Evolutionary conservation across 352 stramenopile species (phyloP).

Genomic region (Pythium insidiosum): DNA sequence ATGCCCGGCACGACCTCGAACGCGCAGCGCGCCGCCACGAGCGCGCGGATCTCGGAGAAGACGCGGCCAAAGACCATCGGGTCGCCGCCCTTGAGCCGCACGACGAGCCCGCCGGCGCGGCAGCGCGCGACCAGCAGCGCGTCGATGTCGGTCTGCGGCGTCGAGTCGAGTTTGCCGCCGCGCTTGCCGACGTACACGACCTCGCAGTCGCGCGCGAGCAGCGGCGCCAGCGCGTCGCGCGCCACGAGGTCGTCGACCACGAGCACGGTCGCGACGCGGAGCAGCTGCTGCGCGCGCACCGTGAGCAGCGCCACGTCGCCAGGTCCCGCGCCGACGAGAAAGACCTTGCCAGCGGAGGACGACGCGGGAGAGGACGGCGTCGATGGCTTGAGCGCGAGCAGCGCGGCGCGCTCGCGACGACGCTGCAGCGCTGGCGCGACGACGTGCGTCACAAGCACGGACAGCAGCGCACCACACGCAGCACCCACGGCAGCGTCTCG

Average conservation of each 20-base stretch:
- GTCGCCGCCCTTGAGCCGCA: slow-evolving; percentile 62
- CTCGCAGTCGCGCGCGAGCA: slow-evolving; percentile 48
- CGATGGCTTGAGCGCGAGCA: slow-evolving; percentile 19
- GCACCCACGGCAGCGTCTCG: slow-evolving; percentile 38
- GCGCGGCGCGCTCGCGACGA: slow-evolving; percentile 21
- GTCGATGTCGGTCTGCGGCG: slow-evolving; percentile 62
- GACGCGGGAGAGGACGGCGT: slow-evolving; percentile 15
- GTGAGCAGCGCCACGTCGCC: slow-evolving; percentile 52
- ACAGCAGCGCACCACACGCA: slow-evolving; percentile 31
- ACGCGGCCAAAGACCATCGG: slow-evolving; percentile 70
- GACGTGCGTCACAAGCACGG: too few relatives aligned
- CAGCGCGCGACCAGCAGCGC: slow-evolving; percentile 44
- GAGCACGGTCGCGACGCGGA: slow-evolving; percentile 39
- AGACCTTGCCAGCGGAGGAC: slow-evolving; percentile 47
- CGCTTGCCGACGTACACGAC: slow-evolving; percentile 62
- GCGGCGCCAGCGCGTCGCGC: too few relatives aligned
- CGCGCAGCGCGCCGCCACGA: slow-evolving; percentile 30
- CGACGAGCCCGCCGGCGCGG: slow-evolving; percentile 41
- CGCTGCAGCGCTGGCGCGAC: too few relatives aligned
- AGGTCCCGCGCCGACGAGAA: slow-evolving; percentile 50
- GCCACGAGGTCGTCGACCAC: slow-evolving; percentile 59
- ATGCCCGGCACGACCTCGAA: slow-evolving; percentile 67
- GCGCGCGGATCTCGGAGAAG: slow-evolving; percentile 57
- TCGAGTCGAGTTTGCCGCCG: slow-evolving; percentile 55
- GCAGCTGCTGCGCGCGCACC: slow-evolving; percentile 32